Base-by-base conservation (phyloP, 306 rosid species). In the Crataegus laevigata region DNA sequence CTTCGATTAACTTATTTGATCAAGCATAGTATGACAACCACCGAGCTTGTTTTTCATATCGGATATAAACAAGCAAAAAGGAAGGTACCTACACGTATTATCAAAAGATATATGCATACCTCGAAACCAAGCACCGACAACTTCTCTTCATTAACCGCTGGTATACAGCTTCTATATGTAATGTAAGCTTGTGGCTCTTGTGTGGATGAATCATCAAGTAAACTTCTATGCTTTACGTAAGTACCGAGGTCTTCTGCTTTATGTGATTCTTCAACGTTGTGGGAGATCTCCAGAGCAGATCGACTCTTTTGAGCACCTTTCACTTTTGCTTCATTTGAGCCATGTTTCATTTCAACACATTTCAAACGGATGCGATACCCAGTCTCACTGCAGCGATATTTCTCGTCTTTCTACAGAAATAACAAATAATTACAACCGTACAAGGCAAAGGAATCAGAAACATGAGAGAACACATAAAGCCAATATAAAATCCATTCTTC, bases 311-410 rank as follows among this genome's bases (percentile, higher is more conserved):
- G 69, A 74, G 92, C 61, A 26, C 50, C 83, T 52, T 77, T 78
- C 75, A 62, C 75, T 36, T 63, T 73, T 25, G 80, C 71, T 69
- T 65, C 84, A 77, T 82, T 87, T 1, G 11, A 51, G 15, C 84
- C 77, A 38, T 71, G 86, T 80, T 85, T 91, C 62, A 84, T 82
- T 82, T 89, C 91, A 67, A 83, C 74, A 71, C 97, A 94, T 87
- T 88, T 94, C 81, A 89, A 87, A 70, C 97, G 96, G 79, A 94
- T 94, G 26, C 91, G 92, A 75, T 91, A 94, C 70, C 97, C 97
- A 79, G 98, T 94, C 88, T 94, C 97, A 65, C 92, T 90, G 90
- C 97, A 94, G 65, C 94, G 89, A 78, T 88, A 91, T 81, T 88
- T 90, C 58, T 75, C 89, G 59, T 89, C 87, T 52, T 83, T 88